Evolutionary conservation across 805 yeast genomes (phyloP).

Genomic region (Candida chilensis): DNA sequence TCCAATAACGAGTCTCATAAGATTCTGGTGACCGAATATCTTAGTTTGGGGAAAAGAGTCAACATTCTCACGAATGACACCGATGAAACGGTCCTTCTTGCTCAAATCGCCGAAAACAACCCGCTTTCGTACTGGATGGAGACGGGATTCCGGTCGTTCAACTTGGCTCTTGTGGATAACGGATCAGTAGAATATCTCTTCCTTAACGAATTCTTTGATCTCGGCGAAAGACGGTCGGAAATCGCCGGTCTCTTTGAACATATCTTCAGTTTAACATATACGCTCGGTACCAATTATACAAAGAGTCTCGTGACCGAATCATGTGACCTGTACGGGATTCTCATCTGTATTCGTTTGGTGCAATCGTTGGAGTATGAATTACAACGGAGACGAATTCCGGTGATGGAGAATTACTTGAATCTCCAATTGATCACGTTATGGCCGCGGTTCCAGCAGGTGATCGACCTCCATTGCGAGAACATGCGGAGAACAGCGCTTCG

Average conservation of each 20-base stretch:
- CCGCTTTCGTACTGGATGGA: slow-evolving; percentile 63
- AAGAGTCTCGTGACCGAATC: slow-evolving; percentile 25
- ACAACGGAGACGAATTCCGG: slow-evolving; percentile 64
- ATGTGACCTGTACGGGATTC: slow-evolving; percentile 71
- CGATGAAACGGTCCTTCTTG: slow-evolving; percentile 64
- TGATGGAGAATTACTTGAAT: slow-evolving; percentile 61
- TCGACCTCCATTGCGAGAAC: slow-evolving; percentile 72
- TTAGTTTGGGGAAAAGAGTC: slow-evolving; percentile 48
- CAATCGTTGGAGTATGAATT: slow-evolving; percentile 57
- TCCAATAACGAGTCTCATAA: too few relatives aligned
- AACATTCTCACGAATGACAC: slow-evolving; percentile 44
- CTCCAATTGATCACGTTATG: slow-evolving; percentile 61
- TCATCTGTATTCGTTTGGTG: slow-evolving; percentile 64
- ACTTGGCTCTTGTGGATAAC: slow-evolving; percentile 67
- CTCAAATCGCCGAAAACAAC: slow-evolving; percentile 78
- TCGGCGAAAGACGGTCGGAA: slow-evolving; percentile 33
- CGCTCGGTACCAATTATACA: slow-evolving; percentile 39
- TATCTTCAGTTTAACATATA: slow-evolving; percentile 46
- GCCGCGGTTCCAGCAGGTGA: slow-evolving; percentile 75
- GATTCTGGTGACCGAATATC: slow-evolving; percentile 37
- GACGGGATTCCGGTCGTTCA: slow-evolving; percentile 62
- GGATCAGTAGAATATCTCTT: slow-evolving; percentile 70
- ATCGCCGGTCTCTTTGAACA: slow-evolving; percentile 33
- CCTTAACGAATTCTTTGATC: slow-evolving; percentile 58
- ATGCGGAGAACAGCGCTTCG: slow-evolving; percentile 43